Conservation (phyloP, 2,329 filamentous ascomycete genomes). For the Aspergillus alliaceus region DNA sequence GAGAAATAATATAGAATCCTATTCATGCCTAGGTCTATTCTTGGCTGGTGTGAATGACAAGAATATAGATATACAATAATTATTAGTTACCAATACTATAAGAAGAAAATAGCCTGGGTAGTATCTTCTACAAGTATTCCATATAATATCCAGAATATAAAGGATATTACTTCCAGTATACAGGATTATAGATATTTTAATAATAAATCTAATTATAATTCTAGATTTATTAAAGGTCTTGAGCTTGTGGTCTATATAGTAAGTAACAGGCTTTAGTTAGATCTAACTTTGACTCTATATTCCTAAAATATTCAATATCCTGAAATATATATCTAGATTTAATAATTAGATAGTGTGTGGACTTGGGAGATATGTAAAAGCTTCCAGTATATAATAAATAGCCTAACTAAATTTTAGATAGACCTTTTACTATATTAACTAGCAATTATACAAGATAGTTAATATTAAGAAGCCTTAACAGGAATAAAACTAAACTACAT, state of each 20-base stretch:
- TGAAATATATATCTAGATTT: constrained; percentile 11
- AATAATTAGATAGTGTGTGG: constrained; percentile 8
- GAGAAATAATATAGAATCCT: constrained; percentile 11
- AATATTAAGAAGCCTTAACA: constrained; percentile 7
- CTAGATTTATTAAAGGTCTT: background rate
- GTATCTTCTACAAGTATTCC: background rate
- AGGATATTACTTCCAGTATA: too few species aligned
- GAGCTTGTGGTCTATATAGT: background rate
- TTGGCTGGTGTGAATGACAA: constrained; percentile 5
- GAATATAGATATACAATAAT: background rate
- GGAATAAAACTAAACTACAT: constrained; percentile 11
- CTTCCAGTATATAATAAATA: constrained; percentile 5
- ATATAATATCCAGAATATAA: background rate
- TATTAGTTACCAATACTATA: constrained; percentile 7
- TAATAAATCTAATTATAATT: background rate
- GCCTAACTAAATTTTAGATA: constrained; percentile 4
- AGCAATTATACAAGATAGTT: constrained; percentile 9
- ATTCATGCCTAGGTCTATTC: constrained; percentile 1
- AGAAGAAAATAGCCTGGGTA: constrained; percentile 6
- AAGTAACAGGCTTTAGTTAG: background rate
- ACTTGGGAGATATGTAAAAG: constrained; percentile 11
- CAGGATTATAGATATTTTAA: background rate
- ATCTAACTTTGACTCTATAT: constrained; percentile 4
- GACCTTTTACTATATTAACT: constrained; percentile 10
- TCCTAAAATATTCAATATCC: constrained; percentile 4